Evolutionary conservation across 2,329 filamentous ascomycete species (phyloP).

Genomic region (Aspergillus sp.): DNA sequence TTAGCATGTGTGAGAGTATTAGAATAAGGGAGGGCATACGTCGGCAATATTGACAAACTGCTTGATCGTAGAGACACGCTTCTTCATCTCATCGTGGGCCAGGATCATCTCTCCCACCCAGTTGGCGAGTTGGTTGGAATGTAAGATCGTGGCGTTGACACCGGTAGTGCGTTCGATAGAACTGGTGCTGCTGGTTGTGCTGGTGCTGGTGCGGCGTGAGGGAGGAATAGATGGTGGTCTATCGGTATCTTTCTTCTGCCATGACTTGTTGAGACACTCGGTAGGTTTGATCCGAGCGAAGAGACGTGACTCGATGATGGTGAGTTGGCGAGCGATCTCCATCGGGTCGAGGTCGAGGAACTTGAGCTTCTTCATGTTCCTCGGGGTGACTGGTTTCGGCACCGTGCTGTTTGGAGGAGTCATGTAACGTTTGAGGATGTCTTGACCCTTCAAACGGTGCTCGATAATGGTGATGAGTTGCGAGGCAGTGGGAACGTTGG

Average conservation of each 20-base stretch:
- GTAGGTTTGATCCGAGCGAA: slow-evolving; percentile 95
- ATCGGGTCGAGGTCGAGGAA: slow-evolving; percentile 95
- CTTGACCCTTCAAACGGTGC: slow-evolving; percentile 83
- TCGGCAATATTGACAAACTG: slow-evolving; percentile 96
- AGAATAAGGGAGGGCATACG: slow-evolving; percentile 50
- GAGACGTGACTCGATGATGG: slow-evolving; percentile 90
- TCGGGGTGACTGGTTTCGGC: slow-evolving; percentile 87
- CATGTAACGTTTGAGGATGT: slow-evolving; percentile 83
- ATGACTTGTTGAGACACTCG: slow-evolving; percentile 96
- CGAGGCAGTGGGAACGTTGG: slow-evolving; percentile 83
- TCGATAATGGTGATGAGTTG: slow-evolving; percentile 85
- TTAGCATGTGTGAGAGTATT: neutral
- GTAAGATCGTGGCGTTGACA: slow-evolving; percentile 91
- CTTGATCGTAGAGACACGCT: slow-evolving; percentile 94
- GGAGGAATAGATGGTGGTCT: neutral
- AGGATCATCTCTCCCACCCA: slow-evolving; percentile 99
- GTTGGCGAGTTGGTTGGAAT: slow-evolving; percentile 98
- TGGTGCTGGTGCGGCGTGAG: neutral
- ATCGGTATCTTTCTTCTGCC: slow-evolving; percentile 81
- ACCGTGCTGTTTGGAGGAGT: slow-evolving; percentile 81
- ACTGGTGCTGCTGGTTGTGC: slow-evolving; percentile 56
- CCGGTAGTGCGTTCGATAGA: slow-evolving; percentile 73
- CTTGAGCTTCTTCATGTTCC: slow-evolving; percentile 99
- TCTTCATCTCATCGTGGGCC: slow-evolving; percentile 90
- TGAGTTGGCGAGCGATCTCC: slow-evolving; percentile 96